Base-by-base conservation (phyloP, 2,329 filamentous ascomycete species). In the Macrophomina phaseolina region DNA sequence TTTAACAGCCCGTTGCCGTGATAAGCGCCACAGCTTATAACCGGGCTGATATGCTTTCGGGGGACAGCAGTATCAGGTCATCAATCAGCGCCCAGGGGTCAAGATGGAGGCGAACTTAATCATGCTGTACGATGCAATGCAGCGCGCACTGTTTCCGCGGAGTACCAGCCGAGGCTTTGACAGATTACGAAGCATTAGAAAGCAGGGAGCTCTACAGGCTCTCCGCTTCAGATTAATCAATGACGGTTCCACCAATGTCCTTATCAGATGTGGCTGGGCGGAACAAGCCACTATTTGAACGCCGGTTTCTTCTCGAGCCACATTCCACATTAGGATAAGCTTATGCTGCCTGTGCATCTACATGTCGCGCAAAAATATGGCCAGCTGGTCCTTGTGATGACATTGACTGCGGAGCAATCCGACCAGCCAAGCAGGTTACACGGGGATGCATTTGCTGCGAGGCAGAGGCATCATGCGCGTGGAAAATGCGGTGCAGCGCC, bases 201-300 rank as follows among this genome's bases (percentile, higher is more conserved):
- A 62, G 58, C 58, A 49, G 58, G 58, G 58, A 28, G 11, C 5
- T 14, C 5, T 6, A 18, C 55, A 60, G 55, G 23, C 56, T 38
- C 16, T 23, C 45, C 36, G 58, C 42, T 49, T 36, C 58, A 62
- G 11, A 30, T 62, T 62, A 62, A 49, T 62, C n/a, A 62, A 62
- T 55, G 45, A 32, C 45, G 12, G 58, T 38, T 49, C 30, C 36
- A 62, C 16, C 45, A 30, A 49, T 62, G 58, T 62, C 32, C 23
- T 62, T 49, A 62, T 62, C 58, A 62, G 58, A 62, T 62, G 58
- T 36, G 40, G 40, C 42, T 46, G 42, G 28, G 42, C 42, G 56
- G 8, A 23, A 28, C 14, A 5, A 60, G 40, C 28, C 56, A 49
- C 45, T 38, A 11, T 11, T 12, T 28, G 38, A 42, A 23, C 38